Percentiles rank a stretch among this genome's conserved stretches.
Evolutionary conservation across 768 basidiomycete genomes (phyloP).

Genomic region (Amanita phalloides): DNA sequence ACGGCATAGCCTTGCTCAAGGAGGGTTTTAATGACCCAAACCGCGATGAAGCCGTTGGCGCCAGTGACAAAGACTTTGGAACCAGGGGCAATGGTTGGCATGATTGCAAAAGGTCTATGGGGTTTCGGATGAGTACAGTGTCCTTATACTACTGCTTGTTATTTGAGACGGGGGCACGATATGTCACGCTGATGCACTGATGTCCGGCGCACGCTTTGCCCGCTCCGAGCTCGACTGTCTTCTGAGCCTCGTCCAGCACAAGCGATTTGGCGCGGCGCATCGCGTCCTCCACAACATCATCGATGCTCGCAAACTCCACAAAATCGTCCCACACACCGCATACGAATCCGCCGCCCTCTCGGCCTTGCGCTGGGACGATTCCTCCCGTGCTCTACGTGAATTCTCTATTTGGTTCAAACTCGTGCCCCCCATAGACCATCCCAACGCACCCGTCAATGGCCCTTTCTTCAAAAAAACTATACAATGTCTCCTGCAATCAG

Average conservation of each 20-base stretch:
- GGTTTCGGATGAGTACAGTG: too few relatives aligned
- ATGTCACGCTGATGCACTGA: too few relatives aligned
- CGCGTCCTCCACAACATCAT: not conserved
- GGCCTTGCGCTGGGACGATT: slow-evolving; percentile 8
- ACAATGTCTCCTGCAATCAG: slow-evolving; percentile 9
- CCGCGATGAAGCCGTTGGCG: slow-evolving; percentile 45
- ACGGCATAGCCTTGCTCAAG: slow-evolving; percentile 54
- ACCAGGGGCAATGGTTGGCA: slow-evolving; percentile 16
- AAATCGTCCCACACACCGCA: slow-evolving; percentile 4
- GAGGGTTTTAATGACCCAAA: slow-evolving; percentile 43
- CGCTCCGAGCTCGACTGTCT: not conserved
- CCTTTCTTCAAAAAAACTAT: slow-evolving; percentile 1
- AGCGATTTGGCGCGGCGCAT: slow-evolving; percentile 1
- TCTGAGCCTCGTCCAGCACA: not conserved
- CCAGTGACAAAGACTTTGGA: too few relatives aligned
- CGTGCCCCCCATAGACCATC: slow-evolving; percentile 8
- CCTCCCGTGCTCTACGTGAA: not conserved
- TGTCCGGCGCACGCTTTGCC: too few relatives aligned
- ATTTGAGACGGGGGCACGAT: too few relatives aligned
- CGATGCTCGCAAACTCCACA: not conserved
- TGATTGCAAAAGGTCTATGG: too few relatives aligned
- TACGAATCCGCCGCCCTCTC: slow-evolving; percentile 12
- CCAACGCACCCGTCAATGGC: not conserved
- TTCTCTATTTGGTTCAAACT: slow-evolving; percentile 13
- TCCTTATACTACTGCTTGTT: too few relatives aligned